Evolutionary conservation across 768 basidiomycete species (phyloP), one percentile per base, ranked within the genome.

Genomic region (Russula dissimulans): DNA sequence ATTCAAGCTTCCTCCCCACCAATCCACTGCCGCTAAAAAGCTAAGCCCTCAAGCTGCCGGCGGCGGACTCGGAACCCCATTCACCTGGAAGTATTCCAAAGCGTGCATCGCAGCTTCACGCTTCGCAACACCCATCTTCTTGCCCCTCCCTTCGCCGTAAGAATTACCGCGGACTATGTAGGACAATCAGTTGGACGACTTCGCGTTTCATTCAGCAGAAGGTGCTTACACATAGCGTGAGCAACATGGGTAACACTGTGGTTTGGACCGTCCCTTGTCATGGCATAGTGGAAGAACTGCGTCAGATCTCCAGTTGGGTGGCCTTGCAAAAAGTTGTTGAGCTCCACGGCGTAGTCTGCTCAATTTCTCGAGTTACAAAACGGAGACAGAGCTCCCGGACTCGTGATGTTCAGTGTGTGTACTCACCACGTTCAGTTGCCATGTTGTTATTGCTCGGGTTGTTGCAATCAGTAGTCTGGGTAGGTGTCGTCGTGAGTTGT

Each of bases 321-420:
- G 0, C 11, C 1, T n/a, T 57, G 54, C 2, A 61, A 36, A 0
- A 34, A 47, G 17, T 61, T 61, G 12, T 61, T 61, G 5, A 61
- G 32, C 0, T 1, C 6, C 0, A 26, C 14, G 43, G 14, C 15
- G 22, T 32, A 22, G 34, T 57, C 60, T 55, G 42, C 22, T 15
- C 1, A 5, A 6, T 18, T 18, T 18, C 12, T 10, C n/a, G n/a
- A 29, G 29, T 56, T 18, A 51, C 2, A 50, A 46, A 18, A 38
- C 34, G 4, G 26, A 31, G 14, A 14, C 14, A 26, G 22, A 26
- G 22, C 22, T 26, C 18, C 1, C 0, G 14, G 22, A 26, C 22
- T 26, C 22, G 2, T 26, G 6, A 38, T 11, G 22, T 10, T 3
- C n/a, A 44, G 39, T 8, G 15, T 11, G 36, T 18, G n/a, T 15